Conservation (phyloP, 495 filamentous ascomycete species). For the Hamigera avellanea region DNA sequence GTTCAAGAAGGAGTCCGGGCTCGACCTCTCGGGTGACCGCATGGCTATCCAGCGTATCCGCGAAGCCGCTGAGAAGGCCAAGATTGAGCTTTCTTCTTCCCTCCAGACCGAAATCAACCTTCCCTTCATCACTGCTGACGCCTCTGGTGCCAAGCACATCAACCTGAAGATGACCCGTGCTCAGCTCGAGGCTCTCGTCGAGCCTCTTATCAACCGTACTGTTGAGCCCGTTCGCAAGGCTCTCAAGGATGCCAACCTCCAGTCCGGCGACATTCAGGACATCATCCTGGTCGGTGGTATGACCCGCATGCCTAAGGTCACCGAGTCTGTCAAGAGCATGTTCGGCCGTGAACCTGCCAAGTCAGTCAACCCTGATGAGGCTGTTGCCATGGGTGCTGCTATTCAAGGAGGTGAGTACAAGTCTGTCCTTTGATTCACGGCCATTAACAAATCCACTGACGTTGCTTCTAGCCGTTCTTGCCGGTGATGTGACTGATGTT, state of each 20-base stretch:
- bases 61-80: slow-evolving; percentile 97
- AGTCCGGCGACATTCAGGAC: slow-evolving; percentile 92
- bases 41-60: slow-evolving; percentile 96
- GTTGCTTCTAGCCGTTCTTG: slow-evolving; percentile 88
- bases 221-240: slow-evolving; percentile 98
- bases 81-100: slow-evolving; percentile 93
- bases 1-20: slow-evolving; percentile 82
- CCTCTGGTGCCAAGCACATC: slow-evolving; percentile 96
- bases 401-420: too few relatives aligned
- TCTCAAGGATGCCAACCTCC: slow-evolving; percentile 87
- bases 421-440: too few relatives aligned
- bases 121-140: slow-evolving; percentile 94
- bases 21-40: slow-evolving; percentile 73
- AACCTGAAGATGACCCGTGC: slow-evolving; percentile 98
- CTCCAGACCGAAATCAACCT: slow-evolving; percentile 99
- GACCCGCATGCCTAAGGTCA: slow-evolving; percentile 97
- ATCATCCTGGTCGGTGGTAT: slow-evolving; percentile 98
- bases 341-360: slow-evolving; percentile 99
- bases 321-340: slow-evolving; percentile 96
- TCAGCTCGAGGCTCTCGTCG: slow-evolving; percentile 97
- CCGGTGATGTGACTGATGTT: too few relatives aligned
- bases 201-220: slow-evolving; percentile 89
- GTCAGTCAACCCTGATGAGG: slow-evolving; percentile 99
- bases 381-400: slow-evolving; percentile 96
- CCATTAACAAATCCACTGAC: slow-evolving; percentile 95